Conservation (phyloP, 2,329 filamentous ascomycete species). For the Fusarium humuli region DNA sequence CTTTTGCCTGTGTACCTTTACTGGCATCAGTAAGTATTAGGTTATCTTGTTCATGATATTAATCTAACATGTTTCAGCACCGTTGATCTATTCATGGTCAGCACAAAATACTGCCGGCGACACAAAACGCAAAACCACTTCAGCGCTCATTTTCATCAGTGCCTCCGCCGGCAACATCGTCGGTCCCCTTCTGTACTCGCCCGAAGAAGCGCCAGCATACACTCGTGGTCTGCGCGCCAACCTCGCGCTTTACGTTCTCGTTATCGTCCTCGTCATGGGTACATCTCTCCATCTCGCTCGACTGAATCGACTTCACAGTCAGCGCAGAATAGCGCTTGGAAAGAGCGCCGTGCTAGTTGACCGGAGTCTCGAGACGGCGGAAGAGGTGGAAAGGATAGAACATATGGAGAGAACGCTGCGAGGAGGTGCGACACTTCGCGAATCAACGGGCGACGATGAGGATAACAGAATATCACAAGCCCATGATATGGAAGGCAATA, state of each 20-base stretch:
- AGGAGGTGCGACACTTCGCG: constrained; percentile 9
- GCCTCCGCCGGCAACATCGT: constrained; percentile 75
- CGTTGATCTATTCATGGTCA: constrained; percentile 71
- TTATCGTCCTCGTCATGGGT: constrained; percentile 63
- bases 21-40: constrained; percentile 53
- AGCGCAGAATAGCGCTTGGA: constrained; percentile 65
- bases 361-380: constrained; percentile 65
- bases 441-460: constrained; percentile 13
- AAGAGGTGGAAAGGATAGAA: constrained; percentile 55
- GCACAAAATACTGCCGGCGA: constrained; percentile 74
- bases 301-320: constrained; percentile 67
- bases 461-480: constrained; percentile 16
- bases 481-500: constrained; percentile 23
- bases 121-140: constrained; percentile 76
- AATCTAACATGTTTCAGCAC: constrained; percentile 52
- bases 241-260: constrained; percentile 68
- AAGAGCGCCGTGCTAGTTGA: constrained; percentile 70
- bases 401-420: constrained; percentile 42
- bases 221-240: constrained; percentile 68
- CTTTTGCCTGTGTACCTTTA: constrained; percentile 70
- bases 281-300: constrained; percentile 61
- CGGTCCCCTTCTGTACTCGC: constrained; percentile 73
- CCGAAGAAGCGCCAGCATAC: constrained; percentile 56
- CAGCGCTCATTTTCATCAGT: constrained; percentile 72
- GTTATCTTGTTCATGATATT: neutral